Percentiles rank a stretch among this genome's conserved stretches.
These are phyloP conservation scores for Sugiyamaella xylanicola DNA, from an alignment of 1,139 yeast species.

Conservation along the genomic window DNA sequence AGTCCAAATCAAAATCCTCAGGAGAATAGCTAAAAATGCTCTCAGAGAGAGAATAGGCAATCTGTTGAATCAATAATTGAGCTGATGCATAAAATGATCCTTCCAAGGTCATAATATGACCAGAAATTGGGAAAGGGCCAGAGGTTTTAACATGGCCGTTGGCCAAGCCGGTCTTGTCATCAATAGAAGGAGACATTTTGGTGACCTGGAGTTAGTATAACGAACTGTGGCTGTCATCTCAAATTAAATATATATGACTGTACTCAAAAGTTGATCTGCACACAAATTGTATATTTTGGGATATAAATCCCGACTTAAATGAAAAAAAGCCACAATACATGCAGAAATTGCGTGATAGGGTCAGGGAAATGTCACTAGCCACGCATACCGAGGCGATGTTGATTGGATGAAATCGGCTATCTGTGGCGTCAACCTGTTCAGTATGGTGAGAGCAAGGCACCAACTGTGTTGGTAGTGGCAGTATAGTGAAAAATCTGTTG, in stretches of 20 bases:
- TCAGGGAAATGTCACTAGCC: constrained; percentile 7
- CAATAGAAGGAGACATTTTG: constrained; percentile 23
- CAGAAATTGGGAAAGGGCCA: constrained; percentile 27
- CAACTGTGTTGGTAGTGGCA: too few relatives aligned
- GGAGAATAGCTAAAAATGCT: constrained; percentile 75
- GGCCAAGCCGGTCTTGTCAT: constrained; percentile 14
- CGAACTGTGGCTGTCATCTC: constrained; percentile 6
- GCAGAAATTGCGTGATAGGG: constrained; percentile 14
- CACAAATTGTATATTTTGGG: neutral
- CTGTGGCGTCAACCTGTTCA: neutral
- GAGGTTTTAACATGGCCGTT: constrained; percentile 12
- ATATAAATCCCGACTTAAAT: neutral
- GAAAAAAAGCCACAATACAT: constrained; percentile 8
- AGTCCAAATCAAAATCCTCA: constrained; percentile 61
- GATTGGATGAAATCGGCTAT: neutral
- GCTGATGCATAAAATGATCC: constrained; percentile 49
- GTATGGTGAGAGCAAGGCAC: too few relatives aligned
- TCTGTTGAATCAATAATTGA: constrained; percentile 63
- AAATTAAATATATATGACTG: neutral
- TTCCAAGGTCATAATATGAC: constrained; percentile 31
- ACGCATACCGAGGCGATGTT: constrained; percentile 2
- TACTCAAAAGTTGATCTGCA: neutral
- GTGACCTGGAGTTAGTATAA: neutral
- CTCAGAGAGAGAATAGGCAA: constrained; percentile 62
- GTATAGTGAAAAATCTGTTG: too few relatives aligned